Evolutionary conservation across 2,329 filamentous ascomycete genomes (phyloP), one percentile per base, ranked within the genome.

Genomic region (Trichoderma citrinoviride): DNA sequence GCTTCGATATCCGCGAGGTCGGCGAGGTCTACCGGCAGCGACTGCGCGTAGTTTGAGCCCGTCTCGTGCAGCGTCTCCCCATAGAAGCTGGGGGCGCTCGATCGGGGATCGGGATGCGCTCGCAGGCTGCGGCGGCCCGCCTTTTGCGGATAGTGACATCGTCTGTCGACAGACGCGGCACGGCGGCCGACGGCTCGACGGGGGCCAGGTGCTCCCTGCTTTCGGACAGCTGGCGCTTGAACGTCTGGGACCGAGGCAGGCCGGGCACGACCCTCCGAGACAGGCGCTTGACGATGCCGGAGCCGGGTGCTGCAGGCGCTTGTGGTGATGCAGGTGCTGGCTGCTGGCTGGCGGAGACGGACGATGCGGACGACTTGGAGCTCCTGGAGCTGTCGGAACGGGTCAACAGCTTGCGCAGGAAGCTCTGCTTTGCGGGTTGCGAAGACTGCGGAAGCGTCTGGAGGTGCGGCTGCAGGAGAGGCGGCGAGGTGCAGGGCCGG

Each of bases 171-270:
- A 8, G 90, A 94, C 15, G 87, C 81, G 12, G 91, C 87, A 72
- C 92, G 86, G 69, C 90, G 27, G 82, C 78, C 37, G 87, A 85
- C 6, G 85, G 83, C 54, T 88, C 81, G 47, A 87, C 82, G 50
- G 90, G 87, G 66, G 89, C 82, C 61, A 96, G 81, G 71, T 87
- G 89, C 70, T 90, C 87, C 70, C 92, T 85, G 68, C 86, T 84
- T 77, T 97, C 93, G 29, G 92, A 94, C 74, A 90, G 85, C 75
- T 94, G 92, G 71, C 93, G 86, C 76, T 88, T 90, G 77, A 96
- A 93, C 0, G 92, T 96, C 71, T 89, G 86, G 5, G 88, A 82
- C 55, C 92, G 86, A 44, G 92, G 91, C 43, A 97, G 79, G 17
- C 90, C 89, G 19, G 92, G 90, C 17, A 93, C 87, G n/a, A 92